Conservation (phyloP, 2,329 filamentous ascomycete species). For the Microthyrium microscopicum region DNA sequence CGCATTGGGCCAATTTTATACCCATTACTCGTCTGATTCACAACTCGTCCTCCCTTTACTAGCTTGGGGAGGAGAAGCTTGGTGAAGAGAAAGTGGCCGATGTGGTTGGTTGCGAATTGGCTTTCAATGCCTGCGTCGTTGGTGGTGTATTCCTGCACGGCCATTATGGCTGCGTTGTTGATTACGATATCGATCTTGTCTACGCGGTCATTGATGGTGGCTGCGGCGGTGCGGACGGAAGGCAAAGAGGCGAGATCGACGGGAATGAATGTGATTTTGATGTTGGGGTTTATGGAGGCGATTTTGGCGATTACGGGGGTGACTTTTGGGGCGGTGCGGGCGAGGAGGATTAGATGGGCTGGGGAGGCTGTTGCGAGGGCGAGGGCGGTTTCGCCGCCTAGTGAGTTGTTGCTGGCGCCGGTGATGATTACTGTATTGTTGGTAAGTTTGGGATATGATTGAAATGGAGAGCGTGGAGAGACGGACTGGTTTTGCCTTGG, state of each 20-base stretch:
- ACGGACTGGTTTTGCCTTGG: conserved; percentile 18
- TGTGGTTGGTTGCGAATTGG: conserved; percentile 5
- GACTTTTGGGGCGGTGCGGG: not conserved
- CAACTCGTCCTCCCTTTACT: conserved; percentile 19
- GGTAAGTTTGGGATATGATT: not conserved
- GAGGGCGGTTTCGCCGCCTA: conserved; percentile 5
- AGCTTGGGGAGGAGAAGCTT: conserved; percentile 26
- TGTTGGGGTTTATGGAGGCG: not conserved
- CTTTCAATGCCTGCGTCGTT: conserved; percentile 1
- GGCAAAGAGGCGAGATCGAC: conserved; percentile 23
- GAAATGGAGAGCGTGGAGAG: not conserved
- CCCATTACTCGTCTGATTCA: conserved; percentile 16
- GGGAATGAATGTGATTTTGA: not conserved
- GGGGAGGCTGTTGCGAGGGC: not conserved
- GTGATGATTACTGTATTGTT: conserved; percentile 6
- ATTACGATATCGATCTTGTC: conserved; percentile 23
- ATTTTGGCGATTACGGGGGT: not conserved
- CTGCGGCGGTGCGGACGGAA: conserved; percentile 20
- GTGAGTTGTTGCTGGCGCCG: not conserved
- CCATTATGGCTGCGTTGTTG: conserved; percentile 27
- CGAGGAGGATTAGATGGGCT: conserved; percentile 2
- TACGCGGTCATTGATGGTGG: conserved; percentile 17
- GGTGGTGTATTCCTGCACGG: conserved; percentile 12
- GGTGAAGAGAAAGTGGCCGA: conserved; percentile 9
- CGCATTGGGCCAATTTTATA: conserved; percentile 10